Conservation (phyloP, 495 filamentous ascomycete species). For the Lepraria neglecta region DNA sequence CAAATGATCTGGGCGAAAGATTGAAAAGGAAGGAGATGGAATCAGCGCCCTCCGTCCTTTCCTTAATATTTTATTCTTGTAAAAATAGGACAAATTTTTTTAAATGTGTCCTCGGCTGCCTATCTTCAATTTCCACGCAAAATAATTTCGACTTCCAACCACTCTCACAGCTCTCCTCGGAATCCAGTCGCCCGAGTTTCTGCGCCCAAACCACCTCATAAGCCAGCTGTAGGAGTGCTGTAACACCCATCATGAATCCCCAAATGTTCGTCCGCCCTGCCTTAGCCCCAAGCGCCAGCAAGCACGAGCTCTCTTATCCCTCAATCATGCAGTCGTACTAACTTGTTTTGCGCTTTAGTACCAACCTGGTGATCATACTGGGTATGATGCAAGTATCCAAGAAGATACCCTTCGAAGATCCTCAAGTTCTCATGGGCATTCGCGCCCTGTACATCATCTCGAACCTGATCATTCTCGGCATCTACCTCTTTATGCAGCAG, state of each 20-base stretch:
- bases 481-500: slow-evolving; percentile 76
- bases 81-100: too few relatives aligned
- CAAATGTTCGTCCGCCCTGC: not conserved
- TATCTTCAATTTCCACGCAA: too few relatives aligned
- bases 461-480: slow-evolving; percentile 75
- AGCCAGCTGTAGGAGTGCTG: not conserved
- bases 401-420: slow-evolving; percentile 90
- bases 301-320: not conserved
- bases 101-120: too few relatives aligned
- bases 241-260: slow-evolving; percentile 1
- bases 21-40: too few relatives aligned
- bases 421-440: slow-evolving; percentile 72
- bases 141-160: too few relatives aligned
- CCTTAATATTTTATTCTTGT: too few relatives aligned
- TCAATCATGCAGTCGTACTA: not conserved
- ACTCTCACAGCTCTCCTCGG: too few relatives aligned
- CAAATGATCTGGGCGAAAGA: too few relatives aligned
- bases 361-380: slow-evolving; percentile 89
- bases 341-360: slow-evolving; percentile 45
- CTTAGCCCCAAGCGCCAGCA: not conserved
- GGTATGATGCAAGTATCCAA: slow-evolving; percentile 98
- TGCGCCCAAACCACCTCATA: not conserved
- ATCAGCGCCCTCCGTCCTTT: too few relatives aligned
- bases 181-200: not conserved
- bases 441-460: slow-evolving; percentile 78